Percentiles rank a stretch among this genome's conserved stretches.
Evolutionary conservation across 768 basidiomycete genomes (phyloP).

Genomic region (Sutorius australiensis): DNA sequence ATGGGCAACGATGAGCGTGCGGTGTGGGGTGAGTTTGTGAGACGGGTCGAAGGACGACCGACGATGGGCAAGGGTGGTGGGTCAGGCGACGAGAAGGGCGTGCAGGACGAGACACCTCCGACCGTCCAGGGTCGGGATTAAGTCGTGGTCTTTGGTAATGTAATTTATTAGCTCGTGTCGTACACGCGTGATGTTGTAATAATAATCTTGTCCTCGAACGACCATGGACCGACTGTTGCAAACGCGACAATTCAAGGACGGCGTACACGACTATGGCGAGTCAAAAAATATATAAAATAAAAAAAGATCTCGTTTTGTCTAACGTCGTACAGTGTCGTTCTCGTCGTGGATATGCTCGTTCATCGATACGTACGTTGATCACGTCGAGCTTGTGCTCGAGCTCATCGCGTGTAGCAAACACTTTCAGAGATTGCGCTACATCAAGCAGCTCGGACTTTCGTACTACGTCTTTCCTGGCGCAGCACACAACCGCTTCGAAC

Average conservation of each 20-base stretch:
- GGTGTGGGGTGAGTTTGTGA: slow-evolving; percentile 68
- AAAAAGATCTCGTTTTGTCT: neutral
- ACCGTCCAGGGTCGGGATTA: too few relatives aligned
- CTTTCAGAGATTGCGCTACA: slow-evolving; percentile 71
- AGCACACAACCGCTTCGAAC: slow-evolving; percentile 80
- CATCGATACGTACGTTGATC: slow-evolving; percentile 59
- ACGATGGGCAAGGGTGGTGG: slow-evolving; percentile 27
- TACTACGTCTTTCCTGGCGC: slow-evolving; percentile 77
- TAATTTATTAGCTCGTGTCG: neutral
- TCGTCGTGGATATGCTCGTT: slow-evolving; percentile 41
- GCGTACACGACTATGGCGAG: slow-evolving; percentile 42
- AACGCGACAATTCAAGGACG: slow-evolving; percentile 35
- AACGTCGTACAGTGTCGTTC: slow-evolving; percentile 21
- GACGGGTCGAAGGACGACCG: slow-evolving; percentile 53
- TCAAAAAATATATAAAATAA: too few relatives aligned
- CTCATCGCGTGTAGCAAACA: slow-evolving; percentile 45
- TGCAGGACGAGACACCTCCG: slow-evolving; percentile 15
- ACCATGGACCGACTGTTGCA: neutral
- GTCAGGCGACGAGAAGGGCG: slow-evolving; percentile 20
- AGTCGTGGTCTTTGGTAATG: too few relatives aligned
- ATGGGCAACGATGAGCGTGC: slow-evolving; percentile 54
- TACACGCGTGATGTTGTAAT: slow-evolving; percentile 6
- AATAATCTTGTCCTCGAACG: neutral
- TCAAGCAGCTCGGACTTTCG: slow-evolving; percentile 79
- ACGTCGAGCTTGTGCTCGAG: neutral